Evolutionary conservation across 1,139 yeast genomes (phyloP).

Genomic region (Entelexis sorbosivorans): DNA sequence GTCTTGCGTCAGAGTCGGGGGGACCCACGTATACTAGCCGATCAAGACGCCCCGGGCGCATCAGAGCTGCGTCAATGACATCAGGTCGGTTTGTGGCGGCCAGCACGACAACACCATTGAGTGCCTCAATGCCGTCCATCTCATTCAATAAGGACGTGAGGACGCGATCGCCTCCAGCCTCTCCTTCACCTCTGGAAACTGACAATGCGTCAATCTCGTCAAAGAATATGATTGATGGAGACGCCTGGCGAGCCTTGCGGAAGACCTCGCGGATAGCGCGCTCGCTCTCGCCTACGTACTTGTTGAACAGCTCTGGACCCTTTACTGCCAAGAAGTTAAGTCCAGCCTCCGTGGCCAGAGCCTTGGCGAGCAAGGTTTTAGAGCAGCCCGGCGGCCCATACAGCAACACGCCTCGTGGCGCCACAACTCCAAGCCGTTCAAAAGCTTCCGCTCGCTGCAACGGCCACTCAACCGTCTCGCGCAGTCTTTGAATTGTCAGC

Average conservation of each 20-base stretch:
- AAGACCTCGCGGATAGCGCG: conserved; percentile 79
- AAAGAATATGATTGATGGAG: conserved; percentile 85
- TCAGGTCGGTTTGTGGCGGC: conserved; percentile 96
- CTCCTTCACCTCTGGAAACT: conserved; percentile 55
- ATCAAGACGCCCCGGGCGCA: conserved; percentile 90
- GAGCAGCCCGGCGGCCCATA: conserved; percentile 98
- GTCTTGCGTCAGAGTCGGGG: conserved; percentile 69
- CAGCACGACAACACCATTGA: conserved; percentile 81
- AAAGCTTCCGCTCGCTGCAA: conserved; percentile 73
- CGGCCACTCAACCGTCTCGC: conserved; percentile 88
- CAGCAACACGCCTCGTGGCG: conserved; percentile 82
- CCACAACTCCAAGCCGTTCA: conserved; percentile 61
- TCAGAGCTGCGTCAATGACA: conserved; percentile 77
- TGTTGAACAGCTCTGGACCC: conserved; percentile 90
- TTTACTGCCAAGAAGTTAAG: conserved; percentile 84
- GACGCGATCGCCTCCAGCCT: conserved; percentile 74
- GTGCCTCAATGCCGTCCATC: conserved; percentile 90
- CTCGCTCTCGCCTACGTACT: conserved; percentile 91
- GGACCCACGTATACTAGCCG: conserved; percentile 87
- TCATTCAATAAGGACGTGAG: conserved; percentile 82
- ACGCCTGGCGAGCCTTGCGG: conserved; percentile 82
- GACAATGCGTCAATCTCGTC: conserved; percentile 94
- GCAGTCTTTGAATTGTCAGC: conserved; percentile 61
- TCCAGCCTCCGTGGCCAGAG: conserved; percentile 90
- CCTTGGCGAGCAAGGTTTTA: conserved; percentile 86